Base-by-base conservation (phyloP, 116 monocot genomes). In the Cymodocea nodosa region DNA sequence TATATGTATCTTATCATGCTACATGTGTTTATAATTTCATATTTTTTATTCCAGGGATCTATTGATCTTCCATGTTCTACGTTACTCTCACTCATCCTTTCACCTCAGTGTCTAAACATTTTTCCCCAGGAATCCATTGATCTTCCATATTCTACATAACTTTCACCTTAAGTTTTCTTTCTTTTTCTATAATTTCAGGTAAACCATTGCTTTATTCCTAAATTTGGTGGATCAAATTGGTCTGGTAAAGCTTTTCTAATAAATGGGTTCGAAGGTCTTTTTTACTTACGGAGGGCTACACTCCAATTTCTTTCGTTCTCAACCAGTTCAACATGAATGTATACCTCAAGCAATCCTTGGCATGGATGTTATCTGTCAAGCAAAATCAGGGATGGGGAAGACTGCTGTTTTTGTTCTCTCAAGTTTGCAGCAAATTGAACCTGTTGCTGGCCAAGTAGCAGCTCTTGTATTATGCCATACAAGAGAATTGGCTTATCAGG, bases 291-390 rank as follows among this genome's bases (percentile, higher is more conserved):
- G 72, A 82, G 77, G 79, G 83, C 87, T 68, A 48, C 86, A 73
- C 83, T 84, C 87, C 94, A 83, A 83, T 90, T 88, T 88, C 69
- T 99, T 91, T 97, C 82, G 79, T 91, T 89, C 83, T 82, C 70
- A 83, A 82, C 76, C 89, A 99, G 99, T 99, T 63, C 99, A 99
- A 92, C 99, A 99, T 58, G 99, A 99, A 71, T 99, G 99, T 72
- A 92, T 99, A 66, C 99, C 99, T 62, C 99, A 92, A 87, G 99
- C 99, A 56, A 92, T 99, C 65, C 75, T 99, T 69, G 99, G 99
- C 52, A 99, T 99, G 99, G 99, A 99, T 76, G 99, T 99, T 60
- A 99, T 99, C 67, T 99, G 89, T 25, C 99, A 99, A 87, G 99
- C 99, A 36, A 99, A 99, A 62, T 99, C 99, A 73, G 99, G 99